phyloP scores from a whole-genome alignment of 768 basidiomycete genomes.

The Lentinula sp. region DNA sequence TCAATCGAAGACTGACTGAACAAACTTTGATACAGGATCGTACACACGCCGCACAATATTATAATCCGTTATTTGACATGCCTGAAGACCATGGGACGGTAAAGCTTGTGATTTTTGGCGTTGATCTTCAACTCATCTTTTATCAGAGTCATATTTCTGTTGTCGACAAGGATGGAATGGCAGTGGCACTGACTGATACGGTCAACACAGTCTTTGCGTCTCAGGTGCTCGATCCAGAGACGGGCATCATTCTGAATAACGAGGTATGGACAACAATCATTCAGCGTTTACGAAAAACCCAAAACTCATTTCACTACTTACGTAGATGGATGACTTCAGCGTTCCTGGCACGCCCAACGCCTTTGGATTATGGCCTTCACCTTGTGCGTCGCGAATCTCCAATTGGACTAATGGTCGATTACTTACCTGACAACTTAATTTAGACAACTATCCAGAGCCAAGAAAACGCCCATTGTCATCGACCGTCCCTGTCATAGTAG shows the following conservation, averaged over 20 bases:
- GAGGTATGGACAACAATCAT: conserved; percentile 42
- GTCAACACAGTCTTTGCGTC: conserved; percentile 91
- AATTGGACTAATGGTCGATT: conserved; percentile 1
- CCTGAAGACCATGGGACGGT: conserved; percentile 85
- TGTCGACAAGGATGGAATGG: conserved; percentile 82
- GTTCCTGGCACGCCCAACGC: conserved; percentile 77
- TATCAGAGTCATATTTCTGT: conserved; percentile 77
- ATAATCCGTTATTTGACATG: conserved; percentile 76
- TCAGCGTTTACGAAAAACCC: not conserved
- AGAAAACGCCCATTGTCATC: conserved; percentile 91
- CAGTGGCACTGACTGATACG: conserved; percentile 80
- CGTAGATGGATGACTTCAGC: conserved; percentile 88
- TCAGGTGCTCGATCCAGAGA: conserved; percentile 77
- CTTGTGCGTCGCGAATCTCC: conserved; percentile 39
- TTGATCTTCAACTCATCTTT: not conserved
- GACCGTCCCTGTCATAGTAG: conserved; percentile 74
- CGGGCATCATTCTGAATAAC: conserved; percentile 87
- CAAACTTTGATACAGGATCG: conserved; percentile 44
- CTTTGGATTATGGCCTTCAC: conserved; percentile 79
- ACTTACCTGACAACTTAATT: not conserved
- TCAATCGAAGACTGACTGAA: not conserved
- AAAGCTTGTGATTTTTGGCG: conserved; percentile 15
- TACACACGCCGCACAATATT: conserved; percentile 80
- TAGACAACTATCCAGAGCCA: conserved; percentile 85
- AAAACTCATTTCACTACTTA: not conserved